Conservation (phyloP, 495 filamentous ascomycete species). For the Copromyces sp. region DNA sequence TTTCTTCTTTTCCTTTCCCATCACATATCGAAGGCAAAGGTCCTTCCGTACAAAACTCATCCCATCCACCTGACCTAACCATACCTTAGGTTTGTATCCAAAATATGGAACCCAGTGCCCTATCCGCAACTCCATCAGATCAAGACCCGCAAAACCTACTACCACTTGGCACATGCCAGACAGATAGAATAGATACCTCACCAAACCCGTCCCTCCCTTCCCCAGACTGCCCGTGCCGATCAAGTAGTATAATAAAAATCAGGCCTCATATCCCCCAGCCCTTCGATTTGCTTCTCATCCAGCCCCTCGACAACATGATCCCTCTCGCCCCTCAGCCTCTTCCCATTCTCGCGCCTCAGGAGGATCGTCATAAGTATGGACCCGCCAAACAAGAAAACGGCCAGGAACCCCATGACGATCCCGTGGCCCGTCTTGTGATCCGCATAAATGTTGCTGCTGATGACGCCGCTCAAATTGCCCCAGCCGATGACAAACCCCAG, state of each 20-base stretch:
- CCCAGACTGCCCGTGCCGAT: neutral
- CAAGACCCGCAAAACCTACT: neutral
- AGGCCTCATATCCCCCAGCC: constrained; percentile 60
- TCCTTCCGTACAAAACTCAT: neutral
- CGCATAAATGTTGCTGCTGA: constrained; percentile 61
- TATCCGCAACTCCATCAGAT: neutral
- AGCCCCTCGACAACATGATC: constrained; percentile 58
- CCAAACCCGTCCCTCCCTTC: neutral
- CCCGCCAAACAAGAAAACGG: constrained; percentile 40
- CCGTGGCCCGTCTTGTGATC: constrained; percentile 38
- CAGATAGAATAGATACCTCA: neutral
- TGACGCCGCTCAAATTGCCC: constrained; percentile 86
- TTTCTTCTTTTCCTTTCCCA: neutral
- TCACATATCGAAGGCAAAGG: neutral
- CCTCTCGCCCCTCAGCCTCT: constrained; percentile 50
- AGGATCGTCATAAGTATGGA: constrained; percentile 53
- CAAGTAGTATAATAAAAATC: constrained; percentile 64
- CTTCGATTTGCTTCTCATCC: constrained; percentile 46
- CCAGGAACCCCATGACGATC: constrained; percentile 39
- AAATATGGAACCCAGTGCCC: neutral
- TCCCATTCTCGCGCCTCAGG: constrained; percentile 55
- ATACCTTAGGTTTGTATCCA: neutral
- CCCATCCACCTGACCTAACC: no score
- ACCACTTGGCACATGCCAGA: neutral
- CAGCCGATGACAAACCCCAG: constrained; percentile 84